phyloP scores from a whole-genome alignment of 164 flowering plant genomes.

The Berberis vulgaris region DNA sequence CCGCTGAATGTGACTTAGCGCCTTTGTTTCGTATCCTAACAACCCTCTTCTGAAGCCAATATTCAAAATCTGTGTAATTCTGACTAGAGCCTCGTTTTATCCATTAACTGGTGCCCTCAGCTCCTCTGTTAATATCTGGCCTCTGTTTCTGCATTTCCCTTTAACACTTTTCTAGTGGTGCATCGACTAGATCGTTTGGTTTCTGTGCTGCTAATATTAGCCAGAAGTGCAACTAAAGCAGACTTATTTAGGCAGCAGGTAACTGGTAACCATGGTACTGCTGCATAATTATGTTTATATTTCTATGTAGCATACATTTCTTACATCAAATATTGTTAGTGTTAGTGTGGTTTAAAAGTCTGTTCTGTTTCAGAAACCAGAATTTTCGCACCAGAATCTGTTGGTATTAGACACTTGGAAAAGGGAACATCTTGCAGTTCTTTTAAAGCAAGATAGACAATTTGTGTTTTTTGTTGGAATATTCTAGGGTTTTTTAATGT shows the following conservation, averaged over 20 bases:
- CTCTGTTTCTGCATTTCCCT: constrained; percentile 13
- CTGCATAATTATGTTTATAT: background rate
- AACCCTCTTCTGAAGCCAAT: background rate
- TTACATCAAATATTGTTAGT: too few species aligned
- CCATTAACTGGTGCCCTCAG: background rate
- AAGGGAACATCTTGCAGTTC: too few species aligned
- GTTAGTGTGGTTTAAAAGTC: too few species aligned
- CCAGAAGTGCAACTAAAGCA: constrained; percentile 81
- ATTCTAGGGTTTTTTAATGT: too few species aligned
- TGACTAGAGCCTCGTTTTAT: too few species aligned
- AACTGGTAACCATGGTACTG: constrained; percentile 6
- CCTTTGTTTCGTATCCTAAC: constrained; percentile 92
- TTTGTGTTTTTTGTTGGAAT: too few species aligned
- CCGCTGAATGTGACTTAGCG: constrained; percentile 88
- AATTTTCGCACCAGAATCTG: too few species aligned
- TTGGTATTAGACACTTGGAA: too few species aligned
- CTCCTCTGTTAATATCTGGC: background rate
- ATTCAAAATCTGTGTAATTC: too few species aligned
- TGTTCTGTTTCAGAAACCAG: too few species aligned
- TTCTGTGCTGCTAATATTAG: constrained; percentile 88
- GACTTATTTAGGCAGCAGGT: constrained; percentile 87
- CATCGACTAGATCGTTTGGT: constrained; percentile 95
- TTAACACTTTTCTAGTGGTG: constrained; percentile 50
- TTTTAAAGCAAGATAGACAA: too few species aligned
- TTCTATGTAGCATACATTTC: too few species aligned